Conservation (phyloP, 257 asterid genomes). For the Solanum corneliomulleri region DNA sequence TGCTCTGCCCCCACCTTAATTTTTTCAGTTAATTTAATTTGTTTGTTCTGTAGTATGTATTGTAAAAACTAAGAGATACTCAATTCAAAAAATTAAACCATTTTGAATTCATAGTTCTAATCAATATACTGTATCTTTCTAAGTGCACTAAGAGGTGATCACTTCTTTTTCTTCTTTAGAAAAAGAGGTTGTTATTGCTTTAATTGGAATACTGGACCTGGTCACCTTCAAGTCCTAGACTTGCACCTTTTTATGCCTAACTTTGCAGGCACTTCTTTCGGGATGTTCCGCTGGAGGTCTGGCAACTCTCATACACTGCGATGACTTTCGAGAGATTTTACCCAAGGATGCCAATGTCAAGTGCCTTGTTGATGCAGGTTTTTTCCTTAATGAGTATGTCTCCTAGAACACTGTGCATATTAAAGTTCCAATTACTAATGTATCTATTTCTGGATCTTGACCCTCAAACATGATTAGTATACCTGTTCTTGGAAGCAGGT, state of each 20-base stretch:
- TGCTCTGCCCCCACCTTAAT: not conserved
- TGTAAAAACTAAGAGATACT: not conserved
- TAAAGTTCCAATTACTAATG: not conserved
- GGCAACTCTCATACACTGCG: constrained; percentile 87
- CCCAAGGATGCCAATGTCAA: constrained; percentile 61
- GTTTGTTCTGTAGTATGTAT: not conserved
- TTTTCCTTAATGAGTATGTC: constrained; percentile 80
- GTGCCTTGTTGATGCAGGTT: constrained; percentile 92
- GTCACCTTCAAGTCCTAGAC: not conserved
- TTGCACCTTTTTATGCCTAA: constrained; percentile 1
- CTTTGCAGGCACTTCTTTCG: constrained; percentile 72
- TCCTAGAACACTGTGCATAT: not conserved
- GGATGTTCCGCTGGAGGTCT: constrained; percentile 99
- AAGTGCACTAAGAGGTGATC: not conserved
- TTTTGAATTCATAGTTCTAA: not conserved
- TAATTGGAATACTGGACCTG: not conserved
- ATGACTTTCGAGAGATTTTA: constrained; percentile 51
- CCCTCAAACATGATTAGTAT: not conserved
- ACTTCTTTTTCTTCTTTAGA: not conserved
- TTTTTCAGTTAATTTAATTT: not conserved
- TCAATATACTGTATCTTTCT: not conserved
- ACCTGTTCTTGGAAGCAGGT: not conserved
- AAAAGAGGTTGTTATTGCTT: not conserved
- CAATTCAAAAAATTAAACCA: not conserved
- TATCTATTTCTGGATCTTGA: not conserved